Base-by-base conservation (phyloP, 106 monocot genomes). In the Allium fistulosum region DNA sequence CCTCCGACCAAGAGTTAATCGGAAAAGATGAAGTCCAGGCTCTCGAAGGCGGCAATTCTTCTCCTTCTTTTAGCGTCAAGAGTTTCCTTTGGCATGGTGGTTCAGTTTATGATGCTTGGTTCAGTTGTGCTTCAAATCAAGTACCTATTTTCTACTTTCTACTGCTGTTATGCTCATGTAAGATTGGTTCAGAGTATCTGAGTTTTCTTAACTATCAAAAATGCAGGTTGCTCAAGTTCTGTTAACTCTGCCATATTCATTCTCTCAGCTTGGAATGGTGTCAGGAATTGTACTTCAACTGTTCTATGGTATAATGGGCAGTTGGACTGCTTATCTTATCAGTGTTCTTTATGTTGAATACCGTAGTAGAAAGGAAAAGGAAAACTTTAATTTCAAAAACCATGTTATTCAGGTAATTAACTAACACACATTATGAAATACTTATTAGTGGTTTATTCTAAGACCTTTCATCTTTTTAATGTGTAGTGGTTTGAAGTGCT, bases 271-370 rank as follows among this genome's bases (percentile, higher is more conserved):
- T 62, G 94, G 94, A 58, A 90, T 94, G 94, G 61, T 84, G 15
- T 90, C 90, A 1, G 90, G 94, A 0, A 17, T 90, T 51, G 48
- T 87, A 17, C 67, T 94, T 28, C 94, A 94, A 87, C 15, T 94
- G 49, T 94, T 94, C 76, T 94, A 94, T 61, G 94, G 94, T 5
- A 16, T 87, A 46, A 67, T 94, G 87, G 94, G 94, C 18, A 94
- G 94, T 78, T 94, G 94, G 94, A 90, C 90, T 8, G 94, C 94
- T 1, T 94, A 94, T 58, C 87, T 94, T 68, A 94, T 94, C 84
- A 94, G 94, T 58, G 90, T 94, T 47, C 93, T 90, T 78, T 94
- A 90, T 79, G 74, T 94, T 50, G 93, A 94, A 68, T 94, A 82
- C 80, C 81, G 94, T 15, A 69, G 78, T 65, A 80, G 94, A 18